These are phyloP conservation scores for Colletotrichum spaethianum DNA, from an alignment of 2,329 filamentous ascomycete species.

Conservation along the genomic window DNA sequence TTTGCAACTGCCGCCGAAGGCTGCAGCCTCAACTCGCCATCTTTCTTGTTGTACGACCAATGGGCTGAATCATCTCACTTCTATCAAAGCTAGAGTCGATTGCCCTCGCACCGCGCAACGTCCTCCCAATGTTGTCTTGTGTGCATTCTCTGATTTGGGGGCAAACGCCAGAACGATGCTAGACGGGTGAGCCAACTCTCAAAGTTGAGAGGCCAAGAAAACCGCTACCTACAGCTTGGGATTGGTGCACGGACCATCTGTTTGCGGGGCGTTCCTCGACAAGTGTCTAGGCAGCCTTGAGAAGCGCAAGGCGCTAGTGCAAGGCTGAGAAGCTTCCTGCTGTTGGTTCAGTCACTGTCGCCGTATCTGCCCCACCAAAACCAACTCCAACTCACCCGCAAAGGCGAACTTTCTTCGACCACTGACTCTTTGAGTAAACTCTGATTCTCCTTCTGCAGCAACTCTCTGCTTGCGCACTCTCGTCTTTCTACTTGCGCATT, in stretches of 20 bases:
- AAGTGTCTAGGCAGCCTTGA: conserved; percentile 29
- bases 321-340: conserved; percentile 33
- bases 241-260: conserved; percentile 24
- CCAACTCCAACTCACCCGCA: conserved; percentile 27
- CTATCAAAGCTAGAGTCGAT: no score
- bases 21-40: not conserved
- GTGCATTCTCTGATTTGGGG: not conserved
- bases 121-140: not conserved
- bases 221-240: not conserved
- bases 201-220: not conserved
- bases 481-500: not conserved
- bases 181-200: not conserved
- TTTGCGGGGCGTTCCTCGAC: conserved; percentile 26
- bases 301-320: conserved; percentile 24
- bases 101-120: not conserved
- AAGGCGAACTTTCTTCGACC: conserved; percentile 23
- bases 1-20: not conserved
- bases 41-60: not conserved
- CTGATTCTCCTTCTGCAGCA: not conserved
- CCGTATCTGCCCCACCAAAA: conserved; percentile 28
- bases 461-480: not conserved
- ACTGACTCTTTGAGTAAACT: not conserved
- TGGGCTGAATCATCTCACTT: not conserved
- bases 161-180: not conserved
- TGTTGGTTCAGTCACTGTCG: conserved; percentile 30